A percentile compares a stretch with the other conserved stretches of the same genome.
Conservation (phyloP, 78 protist species). For the Ministeria vibrans region DNA sequence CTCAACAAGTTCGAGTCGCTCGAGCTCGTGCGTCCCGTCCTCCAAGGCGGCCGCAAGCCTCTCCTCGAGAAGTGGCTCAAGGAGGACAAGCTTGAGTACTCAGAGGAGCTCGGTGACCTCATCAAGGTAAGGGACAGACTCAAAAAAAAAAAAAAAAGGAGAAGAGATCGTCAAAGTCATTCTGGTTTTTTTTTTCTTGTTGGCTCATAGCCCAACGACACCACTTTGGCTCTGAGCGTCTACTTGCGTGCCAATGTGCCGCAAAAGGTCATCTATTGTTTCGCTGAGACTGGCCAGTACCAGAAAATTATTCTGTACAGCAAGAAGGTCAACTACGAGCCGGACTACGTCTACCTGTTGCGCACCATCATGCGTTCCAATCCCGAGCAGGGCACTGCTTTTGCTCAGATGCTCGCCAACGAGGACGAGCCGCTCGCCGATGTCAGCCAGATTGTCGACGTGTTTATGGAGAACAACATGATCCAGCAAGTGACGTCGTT, state of each 20-base stretch:
- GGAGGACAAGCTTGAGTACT: slow-evolving; percentile 92
- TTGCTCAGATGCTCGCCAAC: slow-evolving; percentile 72
- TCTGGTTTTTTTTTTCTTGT: no score
- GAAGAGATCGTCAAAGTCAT: no score
- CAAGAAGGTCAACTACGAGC: slow-evolving; percentile 67
- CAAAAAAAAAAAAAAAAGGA: no score
- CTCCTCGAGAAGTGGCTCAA: slow-evolving; percentile 88
- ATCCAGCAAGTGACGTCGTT: slow-evolving; percentile 84
- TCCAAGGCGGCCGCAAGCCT: slow-evolving; percentile 74
- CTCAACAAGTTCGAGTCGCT: slow-evolving; percentile 89
- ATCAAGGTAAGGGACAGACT: no score
- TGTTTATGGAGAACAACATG: slow-evolving; percentile 66
- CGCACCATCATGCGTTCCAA: slow-evolving; percentile 53
- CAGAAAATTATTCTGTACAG: slow-evolving; percentile 87
- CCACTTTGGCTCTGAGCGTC: slow-evolving; percentile 77
- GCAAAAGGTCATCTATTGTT: slow-evolving; percentile 79
- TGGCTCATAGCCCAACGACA: slow-evolving; percentile 37
- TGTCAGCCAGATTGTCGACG: slow-evolving; percentile 72
- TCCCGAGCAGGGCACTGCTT: slow-evolving; percentile 76
- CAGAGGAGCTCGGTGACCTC: slow-evolving; percentile 96
- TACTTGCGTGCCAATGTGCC: slow-evolving; percentile 76
- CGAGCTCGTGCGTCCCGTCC: slow-evolving; percentile 89
- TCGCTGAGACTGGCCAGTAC: slow-evolving; percentile 81
- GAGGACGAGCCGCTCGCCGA: slow-evolving; percentile 58
- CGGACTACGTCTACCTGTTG: slow-evolving; percentile 67